Percentiles rank a stretch among this genome's conserved stretches.
Conservation (phyloP, 2,329 filamentous ascomycete genomes). For the Claviceps fusiformis region DNA sequence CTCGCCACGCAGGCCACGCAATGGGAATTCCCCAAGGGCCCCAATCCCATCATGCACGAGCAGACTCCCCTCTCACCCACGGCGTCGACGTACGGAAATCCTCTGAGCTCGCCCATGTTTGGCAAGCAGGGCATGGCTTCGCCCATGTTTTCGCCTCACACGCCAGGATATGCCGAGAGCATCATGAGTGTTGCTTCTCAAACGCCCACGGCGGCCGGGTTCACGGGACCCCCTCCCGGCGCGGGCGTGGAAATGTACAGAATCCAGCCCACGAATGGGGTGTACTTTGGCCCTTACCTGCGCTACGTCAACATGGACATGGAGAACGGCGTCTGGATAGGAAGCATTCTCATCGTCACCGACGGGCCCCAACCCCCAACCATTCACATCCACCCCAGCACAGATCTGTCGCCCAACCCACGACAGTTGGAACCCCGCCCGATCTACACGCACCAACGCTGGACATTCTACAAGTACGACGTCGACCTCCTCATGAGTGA, state of each 20-base stretch:
- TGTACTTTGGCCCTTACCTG: conserved; percentile 95
- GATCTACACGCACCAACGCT: conserved; percentile 82
- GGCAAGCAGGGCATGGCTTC: conserved; percentile 49
- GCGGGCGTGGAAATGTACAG: conserved; percentile 92
- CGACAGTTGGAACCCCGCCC: conserved; percentile 69
- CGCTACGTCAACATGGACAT: conserved; percentile 96
- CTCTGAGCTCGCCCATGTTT: conserved; percentile 54
- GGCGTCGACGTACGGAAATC: conserved; percentile 62
- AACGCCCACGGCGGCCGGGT: conserved; percentile 66
- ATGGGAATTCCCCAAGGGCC: conserved; percentile 97
- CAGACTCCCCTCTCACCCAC: conserved; percentile 72
- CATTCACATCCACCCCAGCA: conserved; percentile 84
- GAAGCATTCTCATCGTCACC: conserved; percentile 85
- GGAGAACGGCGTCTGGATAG: conserved; percentile 79
- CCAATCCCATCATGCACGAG: conserved; percentile 76
- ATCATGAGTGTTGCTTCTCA: conserved; percentile 69
- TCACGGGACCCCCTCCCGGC: conserved; percentile 74
- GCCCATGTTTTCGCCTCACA: conserved; percentile 70
- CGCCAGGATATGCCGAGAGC: conserved; percentile 71
- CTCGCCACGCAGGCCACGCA: conserved; percentile 89
- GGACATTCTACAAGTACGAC: conserved; percentile 94
- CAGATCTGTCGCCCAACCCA: conserved; percentile 85
- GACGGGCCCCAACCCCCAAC: conserved; percentile 87
- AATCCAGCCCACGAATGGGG: conserved; percentile 82
- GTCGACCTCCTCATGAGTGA: conserved; percentile 85